These are phyloP conservation scores for Aureobasidium namibiae DNA, from an alignment of 2,329 filamentous ascomycete genomes.

Conservation along the genomic window DNA sequence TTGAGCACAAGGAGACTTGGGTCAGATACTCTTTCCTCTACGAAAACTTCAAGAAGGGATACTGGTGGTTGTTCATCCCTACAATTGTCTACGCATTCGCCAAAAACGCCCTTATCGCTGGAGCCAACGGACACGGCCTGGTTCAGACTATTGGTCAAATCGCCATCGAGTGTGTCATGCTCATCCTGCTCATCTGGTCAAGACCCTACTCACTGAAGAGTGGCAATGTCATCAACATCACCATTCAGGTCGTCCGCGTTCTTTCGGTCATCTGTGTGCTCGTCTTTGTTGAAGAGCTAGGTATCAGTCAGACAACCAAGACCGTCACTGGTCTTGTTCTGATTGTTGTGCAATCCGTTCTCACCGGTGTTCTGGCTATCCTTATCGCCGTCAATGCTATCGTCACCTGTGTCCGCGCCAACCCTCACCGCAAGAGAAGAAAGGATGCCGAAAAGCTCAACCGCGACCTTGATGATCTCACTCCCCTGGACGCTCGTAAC, in stretches of 20 bases:
- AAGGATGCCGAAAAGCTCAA: slow-evolving; percentile 74
- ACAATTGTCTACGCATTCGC: slow-evolving; percentile 83
- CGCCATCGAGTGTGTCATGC: slow-evolving; percentile 70
- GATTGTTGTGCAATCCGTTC: slow-evolving; percentile 78
- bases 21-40: slow-evolving; percentile 96
- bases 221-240: slow-evolving; percentile 86
- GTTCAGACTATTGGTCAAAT: slow-evolving; percentile 73
- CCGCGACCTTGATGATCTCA: slow-evolving; percentile 73
- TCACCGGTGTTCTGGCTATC: slow-evolving; percentile 77
- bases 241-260: slow-evolving; percentile 81
- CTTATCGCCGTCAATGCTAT: slow-evolving; percentile 85
- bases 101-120: slow-evolving; percentile 79
- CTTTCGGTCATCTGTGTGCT: slow-evolving; percentile 83
- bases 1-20: slow-evolving; percentile 85
- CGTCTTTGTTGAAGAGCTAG: slow-evolving; percentile 88
- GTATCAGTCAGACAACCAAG: slow-evolving; percentile 82
- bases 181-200: slow-evolving; percentile 71
- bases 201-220: slow-evolving; percentile 82
- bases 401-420: slow-evolving; percentile 72
- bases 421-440: slow-evolving; percentile 79
- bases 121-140: slow-evolving; percentile 76
- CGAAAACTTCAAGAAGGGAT: slow-evolving; percentile 85
- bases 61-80: slow-evolving; percentile 96
- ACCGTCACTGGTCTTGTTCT: slow-evolving; percentile 89
- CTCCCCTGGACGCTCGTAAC: slow-evolving; percentile 78